A percentile compares a stretch with the other conserved stretches of the same genome.
These are phyloP conservation scores for Miscanthus lutarioriparius DNA, from an alignment of 176 grass and related monocot species.

Conservation along the genomic window DNA sequence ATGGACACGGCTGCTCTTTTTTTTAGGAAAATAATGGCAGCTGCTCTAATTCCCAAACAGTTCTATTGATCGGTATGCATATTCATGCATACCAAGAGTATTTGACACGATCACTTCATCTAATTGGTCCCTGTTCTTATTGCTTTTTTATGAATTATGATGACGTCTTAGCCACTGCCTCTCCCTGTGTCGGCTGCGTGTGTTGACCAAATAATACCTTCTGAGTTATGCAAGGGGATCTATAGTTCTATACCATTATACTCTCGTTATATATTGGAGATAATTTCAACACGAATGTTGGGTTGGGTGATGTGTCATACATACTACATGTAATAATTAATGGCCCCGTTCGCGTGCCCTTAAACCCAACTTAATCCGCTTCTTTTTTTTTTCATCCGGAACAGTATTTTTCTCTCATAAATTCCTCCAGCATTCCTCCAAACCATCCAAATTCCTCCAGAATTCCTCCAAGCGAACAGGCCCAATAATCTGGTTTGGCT, in stretches of 20 bases:
- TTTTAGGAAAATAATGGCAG: too few relatives aligned
- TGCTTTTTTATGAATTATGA: background rate
- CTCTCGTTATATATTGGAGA: conserved; percentile 17
- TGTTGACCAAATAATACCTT: conserved; percentile 47
- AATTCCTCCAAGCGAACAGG: too few relatives aligned
- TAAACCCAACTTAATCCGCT: too few relatives aligned
- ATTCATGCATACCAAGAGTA: conserved; percentile 19
- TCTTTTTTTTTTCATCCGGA: too few relatives aligned
- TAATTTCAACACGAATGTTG: conserved; percentile 15
- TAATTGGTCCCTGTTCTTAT: conserved; percentile 24
- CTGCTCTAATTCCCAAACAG: background rate
- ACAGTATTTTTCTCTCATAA: too few relatives aligned
- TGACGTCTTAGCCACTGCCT: background rate
- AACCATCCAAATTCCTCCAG: too few relatives aligned
- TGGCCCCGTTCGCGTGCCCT: too few relatives aligned
- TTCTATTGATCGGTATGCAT: background rate
- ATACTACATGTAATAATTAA: background rate
- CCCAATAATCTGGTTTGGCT: background rate
- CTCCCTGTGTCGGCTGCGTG: conserved; percentile 11
- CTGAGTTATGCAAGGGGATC: background rate
- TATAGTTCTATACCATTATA: background rate
- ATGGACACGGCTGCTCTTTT: background rate
- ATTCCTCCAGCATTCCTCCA: too few relatives aligned
- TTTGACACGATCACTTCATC: conserved; percentile 37
- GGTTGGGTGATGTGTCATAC: conserved; percentile 32